Conservation (phyloP, 2,329 filamentous ascomycete species). For the Drechslerella coelobrocha region DNA sequence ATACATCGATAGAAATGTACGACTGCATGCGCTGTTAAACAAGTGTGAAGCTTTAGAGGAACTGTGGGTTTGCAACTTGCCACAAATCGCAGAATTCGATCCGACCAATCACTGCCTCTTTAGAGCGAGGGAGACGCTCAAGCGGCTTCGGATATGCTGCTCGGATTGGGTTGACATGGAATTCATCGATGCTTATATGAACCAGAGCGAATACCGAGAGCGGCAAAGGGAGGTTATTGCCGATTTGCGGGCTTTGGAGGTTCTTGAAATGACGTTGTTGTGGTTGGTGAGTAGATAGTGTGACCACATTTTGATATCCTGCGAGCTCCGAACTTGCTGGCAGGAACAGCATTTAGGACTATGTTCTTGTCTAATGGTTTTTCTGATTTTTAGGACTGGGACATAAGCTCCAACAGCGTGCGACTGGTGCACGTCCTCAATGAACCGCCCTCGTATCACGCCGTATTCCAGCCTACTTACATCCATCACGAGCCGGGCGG, state of each 20-base stretch:
- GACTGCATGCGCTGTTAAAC: slow-evolving; percentile 10
- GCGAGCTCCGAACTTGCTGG: not conserved
- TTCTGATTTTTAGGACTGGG: slow-evolving; percentile 10
- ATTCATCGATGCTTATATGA: slow-evolving; percentile 15
- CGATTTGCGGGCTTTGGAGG: slow-evolving; percentile 19
- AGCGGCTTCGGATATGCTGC: slow-evolving; percentile 27
- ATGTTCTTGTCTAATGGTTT: not conserved
- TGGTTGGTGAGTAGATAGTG: slow-evolving; percentile 19
- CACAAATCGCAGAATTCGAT: slow-evolving; percentile 19
- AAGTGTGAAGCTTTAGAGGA: slow-evolving; percentile 18
- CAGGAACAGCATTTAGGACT: no score
- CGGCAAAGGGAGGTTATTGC: slow-evolving; percentile 20
- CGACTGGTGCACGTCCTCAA: slow-evolving; percentile 26
- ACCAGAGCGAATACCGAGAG: not conserved
- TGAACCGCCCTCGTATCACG: slow-evolving; percentile 1
- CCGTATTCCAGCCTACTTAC: no score
- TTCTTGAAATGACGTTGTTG: slow-evolving; percentile 23
- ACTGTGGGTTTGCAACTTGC: slow-evolving; percentile 28
- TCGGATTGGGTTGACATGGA: slow-evolving; percentile 28
- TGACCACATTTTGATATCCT: not conserved
- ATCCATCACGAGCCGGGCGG: not conserved
- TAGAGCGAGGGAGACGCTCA: slow-evolving; percentile 24
- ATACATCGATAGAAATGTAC: slow-evolving; percentile 11
- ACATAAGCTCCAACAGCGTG: slow-evolving; percentile 21
- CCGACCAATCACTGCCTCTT: slow-evolving; percentile 26